Percentiles rank a stretch among this genome's conserved stretches.
phyloP scores from a whole-genome alignment of 345 rosid species.

The Sonneratia caseolaris region DNA sequence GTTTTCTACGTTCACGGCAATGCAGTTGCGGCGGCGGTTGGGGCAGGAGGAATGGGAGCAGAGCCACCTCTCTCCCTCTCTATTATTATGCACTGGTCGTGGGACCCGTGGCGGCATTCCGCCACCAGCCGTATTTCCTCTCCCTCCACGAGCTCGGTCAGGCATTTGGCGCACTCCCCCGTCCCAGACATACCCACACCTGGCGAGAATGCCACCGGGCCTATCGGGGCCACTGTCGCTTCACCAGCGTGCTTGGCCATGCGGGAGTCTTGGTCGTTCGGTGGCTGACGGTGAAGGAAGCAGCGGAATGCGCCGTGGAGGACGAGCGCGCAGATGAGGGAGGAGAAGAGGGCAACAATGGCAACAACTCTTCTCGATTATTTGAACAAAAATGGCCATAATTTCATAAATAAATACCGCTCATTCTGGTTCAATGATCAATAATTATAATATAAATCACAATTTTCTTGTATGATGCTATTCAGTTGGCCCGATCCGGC shows the following conservation, averaged over 20 bases:
- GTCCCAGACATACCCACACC: constrained; percentile 45
- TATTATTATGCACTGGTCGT: constrained; percentile 39
- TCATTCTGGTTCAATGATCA: too few relatives aligned
- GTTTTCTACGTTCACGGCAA: constrained; percentile 1
- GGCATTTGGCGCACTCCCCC: constrained; percentile 71
- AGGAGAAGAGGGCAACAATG: constrained; percentile 38
- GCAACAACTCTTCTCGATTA: constrained; percentile 2
- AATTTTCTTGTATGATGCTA: too few relatives aligned
- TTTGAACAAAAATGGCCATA: too few relatives aligned
- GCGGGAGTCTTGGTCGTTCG: constrained; percentile 4
- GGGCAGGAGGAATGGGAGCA: constrained; percentile 63
- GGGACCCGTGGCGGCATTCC: constrained; percentile 67
- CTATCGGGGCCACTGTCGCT: constrained; percentile 9
- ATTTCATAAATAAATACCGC: too few relatives aligned
- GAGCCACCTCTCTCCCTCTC: constrained; percentile 49
- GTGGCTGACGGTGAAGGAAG: constrained; percentile 25
- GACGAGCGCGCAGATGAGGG: constrained; percentile 49
- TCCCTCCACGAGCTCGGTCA: constrained; percentile 53
- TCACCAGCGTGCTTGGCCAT: constrained; percentile 19
- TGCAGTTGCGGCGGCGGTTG: constrained; percentile 50
- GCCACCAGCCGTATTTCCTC: constrained; percentile 51
- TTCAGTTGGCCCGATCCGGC: too few relatives aligned
- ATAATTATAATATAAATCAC: too few relatives aligned
- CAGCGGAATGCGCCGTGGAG: constrained; percentile 57
- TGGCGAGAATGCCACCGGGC: constrained; percentile 26